Base-by-base conservation (phyloP, 2,329 filamentous ascomycete species). In the Byssothecium circinans region DNA sequence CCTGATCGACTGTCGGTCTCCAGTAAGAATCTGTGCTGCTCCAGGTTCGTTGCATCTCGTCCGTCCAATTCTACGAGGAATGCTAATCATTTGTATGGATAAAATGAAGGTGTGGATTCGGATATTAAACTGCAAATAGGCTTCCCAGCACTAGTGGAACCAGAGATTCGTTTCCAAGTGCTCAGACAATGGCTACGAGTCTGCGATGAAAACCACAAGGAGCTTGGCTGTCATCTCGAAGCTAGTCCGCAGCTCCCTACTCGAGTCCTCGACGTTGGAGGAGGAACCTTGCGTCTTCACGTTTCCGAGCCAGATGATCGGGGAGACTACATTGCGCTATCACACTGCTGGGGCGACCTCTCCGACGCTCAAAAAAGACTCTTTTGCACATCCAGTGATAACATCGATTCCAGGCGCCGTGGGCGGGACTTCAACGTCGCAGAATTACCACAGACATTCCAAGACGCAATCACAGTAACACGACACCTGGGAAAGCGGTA, bases 371-470 rank as follows among this genome's bases (percentile, higher is more conserved):
- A 39, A 25, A 20, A 53, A 15, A 43, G n/a, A 18, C 41, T 29
- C 19, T 49, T 50, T 25, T 45, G 43, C 34, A 52, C 49, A 11
- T 27, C 25, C 11, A 6, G 6, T 7, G 12, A 33, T 10, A 20
- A 37, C 15, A 19, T n/a, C 10, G 37, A 45, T 17, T 14, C 37
- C 17, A 15, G 11, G 4, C 15, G 33, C 17, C 17, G 22, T 18
- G 19, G 32, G 12, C 14, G 19, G 5, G 34, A 34, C 5, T 19
- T 45, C 18, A 17, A 32, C 6, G 22, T 45, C 23, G 42, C 22
- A 7, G 34, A 32, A 3, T 20, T 62, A 11, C 56, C 59, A n/a
- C 35, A 35, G 14, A 63, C 55, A n/a, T 62, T 63, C 29, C 39
- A 27, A 14, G 55, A 63, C 25, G 60, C 58, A 1, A 35, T 63